A percentile compares a stretch with the other conserved stretches of the same genome.
Conservation (phyloP, 306 rosid species). For the Inga leiocalycina region DNA sequence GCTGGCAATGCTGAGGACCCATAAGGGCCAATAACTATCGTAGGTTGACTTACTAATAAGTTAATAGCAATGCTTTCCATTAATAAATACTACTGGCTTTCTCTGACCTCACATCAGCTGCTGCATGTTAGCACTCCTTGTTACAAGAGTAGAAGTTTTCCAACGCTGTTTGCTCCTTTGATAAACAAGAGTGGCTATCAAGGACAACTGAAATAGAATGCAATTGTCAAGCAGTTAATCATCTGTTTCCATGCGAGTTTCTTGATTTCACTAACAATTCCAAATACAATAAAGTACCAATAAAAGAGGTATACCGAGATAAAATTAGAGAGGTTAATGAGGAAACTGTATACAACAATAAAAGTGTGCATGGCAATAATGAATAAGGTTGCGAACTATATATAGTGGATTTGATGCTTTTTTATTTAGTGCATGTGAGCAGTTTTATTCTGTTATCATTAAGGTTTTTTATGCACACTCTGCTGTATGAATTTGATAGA, state of each 20-base stretch:
- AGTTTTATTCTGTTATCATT: slow-evolving; percentile 8
- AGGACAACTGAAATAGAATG: slow-evolving; percentile 3
- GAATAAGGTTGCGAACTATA: background rate
- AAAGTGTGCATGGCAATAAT: background rate
- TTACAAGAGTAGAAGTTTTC: slow-evolving; percentile 5
- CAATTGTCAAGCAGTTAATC: background rate
- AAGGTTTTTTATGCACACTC: slow-evolving; percentile 22
- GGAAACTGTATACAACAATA: background rate
- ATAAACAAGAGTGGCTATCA: slow-evolving; percentile 11
- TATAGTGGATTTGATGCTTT: background rate
- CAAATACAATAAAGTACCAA: slow-evolving; percentile 9
- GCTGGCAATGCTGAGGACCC: slow-evolving; percentile 23
- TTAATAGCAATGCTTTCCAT: slow-evolving; percentile 12
- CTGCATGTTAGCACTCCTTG: background rate
- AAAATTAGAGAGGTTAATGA: slow-evolving; percentile 10
- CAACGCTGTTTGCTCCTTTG: slow-evolving; percentile 11
- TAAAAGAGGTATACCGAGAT: background rate
- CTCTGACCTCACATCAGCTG: slow-evolving; percentile 19
- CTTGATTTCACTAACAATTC: slow-evolving; percentile 9
- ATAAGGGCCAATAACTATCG: slow-evolving; percentile 9
- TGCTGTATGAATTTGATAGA: background rate
- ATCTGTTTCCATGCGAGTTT: slow-evolving; percentile 16
- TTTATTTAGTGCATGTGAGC: slow-evolving; percentile 7
- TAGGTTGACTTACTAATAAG: background rate
- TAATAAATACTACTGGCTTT: background rate